Conservation (phyloP, 257 asterid genomes). For the Nicotiana knightiana region DNA sequence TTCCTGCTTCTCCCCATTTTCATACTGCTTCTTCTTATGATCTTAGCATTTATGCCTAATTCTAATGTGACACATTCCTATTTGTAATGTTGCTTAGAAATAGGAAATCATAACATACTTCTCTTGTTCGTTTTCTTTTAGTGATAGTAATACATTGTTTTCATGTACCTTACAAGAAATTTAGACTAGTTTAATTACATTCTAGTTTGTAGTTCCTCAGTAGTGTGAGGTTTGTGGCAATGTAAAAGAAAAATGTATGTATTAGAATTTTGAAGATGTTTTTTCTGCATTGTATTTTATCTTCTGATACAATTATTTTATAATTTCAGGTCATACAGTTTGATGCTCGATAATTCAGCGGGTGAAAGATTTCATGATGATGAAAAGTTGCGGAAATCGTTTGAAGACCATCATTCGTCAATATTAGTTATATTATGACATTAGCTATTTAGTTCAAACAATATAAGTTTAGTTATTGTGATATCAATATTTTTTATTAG, state of each 20-base stretch:
- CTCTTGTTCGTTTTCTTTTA: neutral
- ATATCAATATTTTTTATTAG: too few relatives aligned
- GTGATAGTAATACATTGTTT: neutral
- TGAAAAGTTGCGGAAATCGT: too few relatives aligned
- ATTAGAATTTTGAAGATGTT: too few relatives aligned
- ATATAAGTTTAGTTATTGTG: too few relatives aligned
- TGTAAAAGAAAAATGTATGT: neutral
- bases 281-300: too few relatives aligned
- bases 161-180: neutral
- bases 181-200: neutral
- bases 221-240: neutral
- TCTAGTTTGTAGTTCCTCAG: neutral
- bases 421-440: too few relatives aligned
- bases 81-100: slow-evolving; percentile 7
- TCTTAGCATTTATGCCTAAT: slow-evolving; percentile 68
- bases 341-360: too few relatives aligned
- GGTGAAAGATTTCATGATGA: too few relatives aligned
- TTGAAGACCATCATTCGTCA: too few relatives aligned
- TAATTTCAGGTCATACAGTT: too few relatives aligned
- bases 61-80: slow-evolving; percentile 13
- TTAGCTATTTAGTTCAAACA: too few relatives aligned
- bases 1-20: slow-evolving; percentile 15
- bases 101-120: neutral
- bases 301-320: too few relatives aligned
- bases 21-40: slow-evolving; percentile 39